A percentile compares a stretch with the other conserved stretches of the same genome.
These are phyloP conservation scores for Gynostemma pentaphyllum DNA, from an alignment of 306 rosid species.

Conservation along the genomic window DNA sequence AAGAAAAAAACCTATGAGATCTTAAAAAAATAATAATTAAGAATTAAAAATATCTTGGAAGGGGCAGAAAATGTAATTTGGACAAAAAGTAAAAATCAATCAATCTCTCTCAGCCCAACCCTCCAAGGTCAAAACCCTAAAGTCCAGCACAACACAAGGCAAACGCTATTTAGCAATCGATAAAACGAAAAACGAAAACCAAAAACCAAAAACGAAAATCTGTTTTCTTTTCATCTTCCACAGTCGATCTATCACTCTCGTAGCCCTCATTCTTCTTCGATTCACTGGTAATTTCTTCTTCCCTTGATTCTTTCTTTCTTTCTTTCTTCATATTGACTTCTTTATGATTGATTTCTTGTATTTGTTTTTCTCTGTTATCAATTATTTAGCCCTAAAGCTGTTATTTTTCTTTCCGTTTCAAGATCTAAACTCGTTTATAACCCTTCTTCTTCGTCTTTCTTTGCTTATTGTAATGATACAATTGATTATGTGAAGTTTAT, in stretches of 20 bases:
- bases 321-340: not conserved
- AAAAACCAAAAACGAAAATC: not conserved
- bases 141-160: not conserved
- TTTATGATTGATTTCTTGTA: not conserved
- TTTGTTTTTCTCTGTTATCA: not conserved
- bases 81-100: not conserved
- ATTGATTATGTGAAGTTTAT: not conserved
- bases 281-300: not conserved
- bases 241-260: not conserved
- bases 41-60: not conserved
- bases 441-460: too few relatives aligned
- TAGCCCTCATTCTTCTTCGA: not conserved
- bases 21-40: not conserved
- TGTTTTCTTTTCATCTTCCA: not conserved
- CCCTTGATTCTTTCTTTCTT: not conserved
- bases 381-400: not conserved
- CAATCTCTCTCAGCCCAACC: too few relatives aligned
- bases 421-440: not conserved
- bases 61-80: not conserved
- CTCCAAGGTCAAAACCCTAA: constrained; percentile 5
- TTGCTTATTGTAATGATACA: too few relatives aligned
- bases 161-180: not conserved
- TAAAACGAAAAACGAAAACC: not conserved
- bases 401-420: not conserved
- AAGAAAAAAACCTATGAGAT: too few relatives aligned